Percentiles rank a stretch among this genome's conserved stretches.
Evolutionary conservation across 176 grass and related monocot genomes (phyloP).

Genomic region (Puya raimondii): DNA sequence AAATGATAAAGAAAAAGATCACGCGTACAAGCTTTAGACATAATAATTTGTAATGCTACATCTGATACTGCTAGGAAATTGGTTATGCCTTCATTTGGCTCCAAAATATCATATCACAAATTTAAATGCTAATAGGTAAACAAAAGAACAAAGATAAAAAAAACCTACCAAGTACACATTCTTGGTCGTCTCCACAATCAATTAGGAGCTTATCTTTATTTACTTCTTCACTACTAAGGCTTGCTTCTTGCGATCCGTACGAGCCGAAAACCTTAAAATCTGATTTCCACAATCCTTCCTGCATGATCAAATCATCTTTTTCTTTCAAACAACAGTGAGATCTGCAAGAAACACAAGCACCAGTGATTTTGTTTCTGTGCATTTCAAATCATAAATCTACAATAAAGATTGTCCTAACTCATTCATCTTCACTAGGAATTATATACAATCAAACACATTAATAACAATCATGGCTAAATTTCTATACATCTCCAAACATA

Average conservation of each 20-base stretch:
- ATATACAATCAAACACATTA: no score
- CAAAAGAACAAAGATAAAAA: background rate
- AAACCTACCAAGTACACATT: slow-evolving; percentile 23
- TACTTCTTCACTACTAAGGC: slow-evolving; percentile 11
- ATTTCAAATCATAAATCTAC: no score
- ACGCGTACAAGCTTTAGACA: background rate
- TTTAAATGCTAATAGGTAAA: background rate
- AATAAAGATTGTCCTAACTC: no score
- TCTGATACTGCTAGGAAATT: background rate
- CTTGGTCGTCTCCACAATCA: slow-evolving; percentile 20
- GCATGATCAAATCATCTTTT: background rate
- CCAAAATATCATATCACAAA: background rate
- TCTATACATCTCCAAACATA: no score
- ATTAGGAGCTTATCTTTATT: slow-evolving; percentile 19
- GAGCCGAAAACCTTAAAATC: slow-evolving; percentile 9
- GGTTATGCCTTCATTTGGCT: background rate
- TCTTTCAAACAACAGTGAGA: background rate
- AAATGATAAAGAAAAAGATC: background rate
- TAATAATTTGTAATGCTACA: background rate
- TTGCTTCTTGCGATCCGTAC: slow-evolving; percentile 6
- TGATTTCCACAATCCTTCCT: background rate
- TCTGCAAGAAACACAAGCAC: background rate
- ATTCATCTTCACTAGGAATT: no score
- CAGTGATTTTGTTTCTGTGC: no score
- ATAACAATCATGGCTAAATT: no score